Evolutionary conservation across 1,284 basidiomycete genomes (phyloP), one percentile per base, ranked within the genome.

Genomic region (Cryptococcus hybrid): DNA sequence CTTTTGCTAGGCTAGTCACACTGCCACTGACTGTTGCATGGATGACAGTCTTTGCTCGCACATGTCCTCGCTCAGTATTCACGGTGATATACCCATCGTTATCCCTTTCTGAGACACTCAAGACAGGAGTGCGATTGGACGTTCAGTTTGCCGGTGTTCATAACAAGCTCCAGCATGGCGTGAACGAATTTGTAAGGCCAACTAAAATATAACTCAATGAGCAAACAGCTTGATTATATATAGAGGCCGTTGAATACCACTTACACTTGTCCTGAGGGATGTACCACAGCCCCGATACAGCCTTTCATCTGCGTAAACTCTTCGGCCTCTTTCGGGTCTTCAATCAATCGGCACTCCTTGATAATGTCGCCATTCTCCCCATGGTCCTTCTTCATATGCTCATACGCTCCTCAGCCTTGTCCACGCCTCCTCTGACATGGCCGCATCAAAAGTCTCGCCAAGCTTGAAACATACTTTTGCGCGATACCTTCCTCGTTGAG

Each of bases 151-250:
- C 54, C 61, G 5, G 37, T 54, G 34, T 52, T 42, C 46, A 61
- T 38, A 7, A 66, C 43, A 12, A 60, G 43, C 6, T 43, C 18
- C 43, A 60, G 38, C 5, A 68, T 48, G 2, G 57, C 64, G 30
- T 68, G 62, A 2, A 68, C 63, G 46, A 68, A 64, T 18, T 66
- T 66, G 58, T 66, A 66, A 8, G 62, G 60, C 66, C 61, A 62
- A 4, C 61, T 62, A 38, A 24, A 24, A 24, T 24, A 24, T 34
- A 5, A 18, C 11, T n/a, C 8, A 6, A 11, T 48, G 18, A 40
- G 13, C 43, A 7, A 44, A 11, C 40, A 44, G 7, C 43, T 7
- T 44, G n/a, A 13, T n/a, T 11, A 24, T 24, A 24, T 24, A 24
- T 24, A 24, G 24, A 15, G 40, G 24, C 15, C 24, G 24, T 18